A percentile compares a stretch with the other conserved stretches of the same genome.
These are phyloP conservation scores for Haematococcus lacustris DNA, from an alignment of 139 green algal genomes.

Conservation along the genomic window DNA sequence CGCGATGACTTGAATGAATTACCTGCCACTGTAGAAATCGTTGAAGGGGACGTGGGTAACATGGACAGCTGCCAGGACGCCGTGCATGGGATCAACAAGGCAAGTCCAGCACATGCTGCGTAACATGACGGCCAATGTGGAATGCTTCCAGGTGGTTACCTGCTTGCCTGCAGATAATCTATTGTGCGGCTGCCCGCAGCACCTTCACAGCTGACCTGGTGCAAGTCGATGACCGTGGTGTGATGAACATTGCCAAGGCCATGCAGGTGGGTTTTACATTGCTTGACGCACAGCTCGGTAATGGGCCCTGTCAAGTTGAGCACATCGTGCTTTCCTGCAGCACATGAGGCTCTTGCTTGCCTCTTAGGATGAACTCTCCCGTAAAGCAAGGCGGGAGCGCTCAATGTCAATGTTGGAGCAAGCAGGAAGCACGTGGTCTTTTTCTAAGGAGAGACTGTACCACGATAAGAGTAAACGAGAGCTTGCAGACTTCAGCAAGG, in stretches of 20 bases:
- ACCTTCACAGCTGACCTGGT: conserved; percentile 59
- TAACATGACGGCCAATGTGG: not conserved
- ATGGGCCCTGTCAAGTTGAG: too few relatives aligned
- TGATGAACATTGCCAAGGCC: conserved; percentile 51
- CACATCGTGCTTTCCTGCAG: not conserved
- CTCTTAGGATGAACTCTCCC: not conserved
- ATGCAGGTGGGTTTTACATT: conserved; percentile 42
- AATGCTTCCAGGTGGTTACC: not conserved
- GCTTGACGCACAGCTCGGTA: not conserved
- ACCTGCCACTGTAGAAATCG: conserved; percentile 68
- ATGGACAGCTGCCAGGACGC: conserved; percentile 60
- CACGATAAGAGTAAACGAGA: too few relatives aligned
- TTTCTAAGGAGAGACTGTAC: too few relatives aligned
- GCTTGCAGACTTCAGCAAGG: conserved; percentile 44
- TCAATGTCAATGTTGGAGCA: too few relatives aligned
- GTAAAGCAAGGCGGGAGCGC: too few relatives aligned
- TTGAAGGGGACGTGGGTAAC: conserved; percentile 83
- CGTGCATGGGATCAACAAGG: conserved; percentile 84
- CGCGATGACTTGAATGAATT: conserved; percentile 36
- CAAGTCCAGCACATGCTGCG: conserved; percentile 22
- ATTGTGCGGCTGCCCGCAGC: conserved; percentile 52
- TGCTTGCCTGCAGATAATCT: conserved; percentile 60
- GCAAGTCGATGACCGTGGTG: conserved; percentile 63
- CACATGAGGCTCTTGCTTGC: not conserved
- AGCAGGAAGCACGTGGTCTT: too few relatives aligned